Percentiles rank a stretch among this genome's conserved stretches.
These are phyloP conservation scores for Saccharomycopsis amapae DNA, from an alignment of 805 yeast genomes.

Conservation along the genomic window DNA sequence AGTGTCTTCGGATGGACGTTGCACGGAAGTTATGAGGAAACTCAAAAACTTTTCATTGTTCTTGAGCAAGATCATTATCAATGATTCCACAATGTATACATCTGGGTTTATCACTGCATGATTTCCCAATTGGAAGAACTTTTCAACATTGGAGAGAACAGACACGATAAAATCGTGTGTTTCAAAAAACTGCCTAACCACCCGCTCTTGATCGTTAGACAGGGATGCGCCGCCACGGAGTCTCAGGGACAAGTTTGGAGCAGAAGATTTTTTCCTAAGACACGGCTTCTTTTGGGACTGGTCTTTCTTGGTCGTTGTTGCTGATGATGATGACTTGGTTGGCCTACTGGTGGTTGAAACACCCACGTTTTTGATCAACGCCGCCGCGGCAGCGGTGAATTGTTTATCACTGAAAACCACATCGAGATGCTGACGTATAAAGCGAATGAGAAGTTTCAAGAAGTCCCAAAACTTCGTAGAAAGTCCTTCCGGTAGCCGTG, in stretches of 20 bases:
- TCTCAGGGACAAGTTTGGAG: not conserved
- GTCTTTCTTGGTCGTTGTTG: not conserved
- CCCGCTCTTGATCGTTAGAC: not conserved
- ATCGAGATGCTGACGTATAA: not conserved
- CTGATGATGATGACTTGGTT: too few relatives aligned
- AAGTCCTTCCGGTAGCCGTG: not conserved
- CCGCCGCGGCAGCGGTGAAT: not conserved
- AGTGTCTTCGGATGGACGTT: too few relatives aligned
- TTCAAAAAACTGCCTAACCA: not conserved
- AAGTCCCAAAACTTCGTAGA: not conserved
- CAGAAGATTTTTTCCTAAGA: not conserved
- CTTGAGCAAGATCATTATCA: not conserved
- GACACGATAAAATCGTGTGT: not conserved
- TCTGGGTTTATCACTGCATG: too few relatives aligned
- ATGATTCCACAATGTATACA: not conserved
- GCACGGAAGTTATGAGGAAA: not conserved
- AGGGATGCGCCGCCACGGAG: not conserved
- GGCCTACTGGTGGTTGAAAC: not conserved
- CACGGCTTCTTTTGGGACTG: not conserved
- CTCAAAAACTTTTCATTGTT: not conserved
- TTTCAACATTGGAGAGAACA: too few relatives aligned
- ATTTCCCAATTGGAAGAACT: too few relatives aligned
- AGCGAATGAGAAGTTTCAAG: not conserved
- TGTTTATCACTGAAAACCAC: too few relatives aligned
- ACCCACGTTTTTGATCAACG: not conserved